Percentiles rank a stretch among this genome's conserved stretches.
Evolutionary conservation across 2,329 filamentous ascomycete genomes (phyloP).

Genomic region (Exophiala sp.): DNA sequence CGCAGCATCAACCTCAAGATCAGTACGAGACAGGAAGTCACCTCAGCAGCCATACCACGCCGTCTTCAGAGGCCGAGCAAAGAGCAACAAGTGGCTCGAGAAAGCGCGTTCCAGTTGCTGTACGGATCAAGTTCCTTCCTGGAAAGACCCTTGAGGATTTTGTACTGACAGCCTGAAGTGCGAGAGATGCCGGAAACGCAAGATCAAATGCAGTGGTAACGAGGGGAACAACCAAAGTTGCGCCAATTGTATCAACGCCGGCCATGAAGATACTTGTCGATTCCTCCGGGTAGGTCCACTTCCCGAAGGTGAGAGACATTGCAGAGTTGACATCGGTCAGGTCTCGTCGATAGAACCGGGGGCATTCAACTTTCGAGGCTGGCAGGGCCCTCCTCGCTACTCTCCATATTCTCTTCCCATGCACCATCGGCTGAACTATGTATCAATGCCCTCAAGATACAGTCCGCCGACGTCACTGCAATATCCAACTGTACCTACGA

Average conservation of each 20-base stretch:
- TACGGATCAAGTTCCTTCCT: conserved; percentile 14
- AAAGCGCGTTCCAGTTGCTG: conserved; percentile 33
- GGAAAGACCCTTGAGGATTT: not conserved
- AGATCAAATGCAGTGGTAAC: conserved; percentile 92
- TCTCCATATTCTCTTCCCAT: conserved; percentile 20
- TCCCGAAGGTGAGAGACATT: not conserved
- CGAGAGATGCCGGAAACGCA: conserved; percentile 79
- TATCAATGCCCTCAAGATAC: conserved; percentile 17
- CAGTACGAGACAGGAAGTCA: conserved; percentile 20
- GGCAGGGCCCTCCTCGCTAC: conserved; percentile 18
- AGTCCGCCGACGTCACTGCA: conserved; percentile 10
- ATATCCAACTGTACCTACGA: conserved; percentile 10
- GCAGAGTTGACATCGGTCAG: conserved; percentile 8
- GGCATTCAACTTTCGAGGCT: conserved; percentile 6
- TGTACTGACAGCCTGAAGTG: conserved; percentile 53
- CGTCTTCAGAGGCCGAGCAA: conserved; percentile 26
- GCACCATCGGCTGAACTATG: conserved; percentile 16
- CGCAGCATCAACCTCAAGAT: conserved; percentile 21
- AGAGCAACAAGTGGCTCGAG: conserved; percentile 25
- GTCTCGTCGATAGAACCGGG: conserved; percentile 16
- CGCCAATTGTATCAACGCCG: conserved; percentile 71
- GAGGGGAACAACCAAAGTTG: conserved; percentile 70
- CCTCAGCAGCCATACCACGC: conserved; percentile 23
- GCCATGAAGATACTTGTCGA: conserved; percentile 55
- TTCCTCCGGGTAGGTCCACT: conserved; percentile 63